A percentile compares a stretch with the other conserved stretches of the same genome.
phyloP scores from a whole-genome alignment of 345 rosid genomes.

The Corymbia maculata region DNA sequence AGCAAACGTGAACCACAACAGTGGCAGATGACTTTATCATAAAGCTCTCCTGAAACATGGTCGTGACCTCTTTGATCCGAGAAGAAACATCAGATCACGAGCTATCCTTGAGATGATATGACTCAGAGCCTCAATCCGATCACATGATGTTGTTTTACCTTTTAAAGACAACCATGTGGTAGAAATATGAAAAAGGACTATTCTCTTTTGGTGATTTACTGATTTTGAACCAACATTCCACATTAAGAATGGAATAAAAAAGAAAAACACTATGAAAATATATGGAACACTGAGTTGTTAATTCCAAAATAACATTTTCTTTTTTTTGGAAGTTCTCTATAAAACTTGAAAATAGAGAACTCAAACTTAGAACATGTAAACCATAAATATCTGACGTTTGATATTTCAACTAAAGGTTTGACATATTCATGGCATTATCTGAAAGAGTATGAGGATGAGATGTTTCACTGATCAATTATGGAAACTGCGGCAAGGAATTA shows the following conservation, averaged over 20 bases:
- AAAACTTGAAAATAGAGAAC: neutral
- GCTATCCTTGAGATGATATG: neutral
- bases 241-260: neutral
- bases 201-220: neutral
- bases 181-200: neutral
- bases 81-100: neutral
- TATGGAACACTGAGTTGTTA: neutral
- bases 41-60: neutral
- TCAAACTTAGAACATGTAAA: neutral
- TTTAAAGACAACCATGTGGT: neutral
- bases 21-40: neutral
- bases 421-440: neutral
- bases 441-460: neutral
- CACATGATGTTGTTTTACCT: neutral
- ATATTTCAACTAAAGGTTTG: neutral
- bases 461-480: neutral
- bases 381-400: neutral
- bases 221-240: neutral
- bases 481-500: neutral
- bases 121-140: neutral
- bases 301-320: neutral
- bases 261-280: neutral
- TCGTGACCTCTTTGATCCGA: neutral
- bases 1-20: neutral
- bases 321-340: neutral